Conservation (phyloP, 768 basidiomycete species). For the Amanita molliuscula region DNA sequence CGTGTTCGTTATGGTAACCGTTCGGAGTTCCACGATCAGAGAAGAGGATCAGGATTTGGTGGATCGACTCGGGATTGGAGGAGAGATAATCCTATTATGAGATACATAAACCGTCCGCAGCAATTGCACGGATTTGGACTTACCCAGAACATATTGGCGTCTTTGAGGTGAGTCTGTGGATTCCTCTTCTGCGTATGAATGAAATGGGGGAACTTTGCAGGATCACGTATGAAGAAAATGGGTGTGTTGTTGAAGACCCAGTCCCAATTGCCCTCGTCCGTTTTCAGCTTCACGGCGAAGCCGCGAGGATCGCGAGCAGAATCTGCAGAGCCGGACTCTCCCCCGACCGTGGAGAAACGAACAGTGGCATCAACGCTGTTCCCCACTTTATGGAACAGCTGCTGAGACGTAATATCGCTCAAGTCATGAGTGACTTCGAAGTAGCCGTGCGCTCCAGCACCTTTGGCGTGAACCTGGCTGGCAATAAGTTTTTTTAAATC, state of each 20-base stretch:
- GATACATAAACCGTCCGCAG: conserved; percentile 13
- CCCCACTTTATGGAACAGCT: conserved; percentile 53
- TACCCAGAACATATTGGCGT: conserved; percentile 80
- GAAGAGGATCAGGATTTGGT: conserved; percentile 84
- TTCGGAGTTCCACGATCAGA: conserved; percentile 94
- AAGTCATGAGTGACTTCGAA: conserved; percentile 86
- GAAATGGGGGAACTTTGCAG: conserved; percentile 87
- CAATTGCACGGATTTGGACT: conserved; percentile 7
- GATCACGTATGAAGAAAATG: conserved; percentile 83
- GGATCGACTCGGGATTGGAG: conserved; percentile 83
- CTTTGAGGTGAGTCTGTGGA: conserved; percentile 88
- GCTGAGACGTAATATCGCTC: conserved; percentile 68
- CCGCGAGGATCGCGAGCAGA: conserved; percentile 92
- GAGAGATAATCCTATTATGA: conserved; percentile 68
- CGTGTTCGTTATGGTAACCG: conserved; percentile 81
- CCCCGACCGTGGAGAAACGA: conserved; percentile 92
- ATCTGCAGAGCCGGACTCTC: conserved; percentile 82
- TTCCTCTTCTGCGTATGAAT: conserved; percentile 91
- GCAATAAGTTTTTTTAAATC: conserved; percentile 17
- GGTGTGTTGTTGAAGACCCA: conserved; percentile 93
- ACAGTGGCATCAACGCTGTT: conserved; percentile 66
- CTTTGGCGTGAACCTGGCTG: conserved; percentile 79
- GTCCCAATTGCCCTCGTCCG: conserved; percentile 87
- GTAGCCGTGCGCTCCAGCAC: conserved; percentile 86
- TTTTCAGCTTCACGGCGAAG: conserved; percentile 83